A percentile compares a stretch with the other conserved stretches of the same genome.
These are phyloP conservation scores for Hygrocybe punicea DNA, from an alignment of 768 basidiomycete genomes.

Conservation along the genomic window DNA sequence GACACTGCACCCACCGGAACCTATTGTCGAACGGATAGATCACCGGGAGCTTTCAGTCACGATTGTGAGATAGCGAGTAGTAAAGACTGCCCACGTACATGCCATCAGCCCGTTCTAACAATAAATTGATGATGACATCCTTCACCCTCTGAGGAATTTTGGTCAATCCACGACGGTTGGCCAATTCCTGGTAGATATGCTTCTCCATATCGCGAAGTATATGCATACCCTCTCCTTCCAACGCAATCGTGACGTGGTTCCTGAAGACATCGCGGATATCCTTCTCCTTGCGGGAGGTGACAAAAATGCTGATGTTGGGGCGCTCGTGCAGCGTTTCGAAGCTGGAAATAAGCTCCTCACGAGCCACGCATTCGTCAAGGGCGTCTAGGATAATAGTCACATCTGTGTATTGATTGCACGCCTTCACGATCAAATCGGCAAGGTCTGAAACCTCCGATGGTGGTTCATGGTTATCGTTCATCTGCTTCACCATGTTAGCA, in stretches of 20 bases:
- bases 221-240: neutral
- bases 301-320: neutral
- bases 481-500: neutral
- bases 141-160: neutral
- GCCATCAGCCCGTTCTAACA: neutral
- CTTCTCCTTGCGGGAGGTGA: neutral
- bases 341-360: neutral
- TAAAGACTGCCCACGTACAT: neutral
- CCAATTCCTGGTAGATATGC: neutral
- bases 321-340: neutral
- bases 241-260: neutral
- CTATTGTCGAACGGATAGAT: neutral
- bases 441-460: neutral
- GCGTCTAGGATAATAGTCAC: neutral
- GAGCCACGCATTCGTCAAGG: neutral
- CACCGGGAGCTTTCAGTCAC: neutral
- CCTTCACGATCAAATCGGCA: neutral
- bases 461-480: neutral
- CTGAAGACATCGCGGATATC: no score
- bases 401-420: neutral
- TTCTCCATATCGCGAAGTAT: neutral
- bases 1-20: neutral
- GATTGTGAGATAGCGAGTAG: neutral
- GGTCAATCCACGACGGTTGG: neutral
- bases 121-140: neutral